Conservation (phyloP, 352 stramenopile species). For the Pythium coloratum region DNA sequence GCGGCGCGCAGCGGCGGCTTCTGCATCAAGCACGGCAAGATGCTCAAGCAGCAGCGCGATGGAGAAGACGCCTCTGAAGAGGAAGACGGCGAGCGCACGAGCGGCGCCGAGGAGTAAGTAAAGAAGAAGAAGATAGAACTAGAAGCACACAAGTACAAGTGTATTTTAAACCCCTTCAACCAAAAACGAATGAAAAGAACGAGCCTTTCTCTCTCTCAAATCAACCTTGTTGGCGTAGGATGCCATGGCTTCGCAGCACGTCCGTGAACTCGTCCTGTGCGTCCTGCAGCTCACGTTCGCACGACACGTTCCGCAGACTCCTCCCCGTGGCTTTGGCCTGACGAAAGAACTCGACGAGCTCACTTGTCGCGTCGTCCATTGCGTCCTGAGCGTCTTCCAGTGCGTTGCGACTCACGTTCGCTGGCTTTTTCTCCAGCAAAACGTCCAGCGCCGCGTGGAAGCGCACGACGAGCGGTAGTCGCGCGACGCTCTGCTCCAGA, state of each 20-base stretch:
- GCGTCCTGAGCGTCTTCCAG: constrained; percentile 51
- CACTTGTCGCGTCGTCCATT: constrained; percentile 28
- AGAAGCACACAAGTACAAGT: not conserved
- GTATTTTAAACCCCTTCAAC: constrained; percentile 7
- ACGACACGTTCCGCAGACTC: constrained; percentile 37
- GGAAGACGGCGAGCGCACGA: constrained; percentile 4
- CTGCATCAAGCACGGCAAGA: constrained; percentile 86
- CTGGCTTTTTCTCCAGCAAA: constrained; percentile 39
- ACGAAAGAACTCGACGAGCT: constrained; percentile 35
- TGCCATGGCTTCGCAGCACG: constrained; percentile 18
- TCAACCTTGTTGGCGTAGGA: not conserved
- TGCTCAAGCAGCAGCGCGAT: constrained; percentile 32
- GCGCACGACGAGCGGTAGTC: constrained; percentile 34
- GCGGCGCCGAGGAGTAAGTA: constrained; percentile 12
- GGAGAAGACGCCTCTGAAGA: constrained; percentile 2
- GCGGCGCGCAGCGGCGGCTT: constrained; percentile 76
- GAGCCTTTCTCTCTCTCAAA: not conserved
- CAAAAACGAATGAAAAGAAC: not conserved
- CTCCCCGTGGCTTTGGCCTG: not conserved
- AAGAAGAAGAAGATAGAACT: constrained; percentile 7
- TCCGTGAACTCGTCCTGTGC: constrained; percentile 38
- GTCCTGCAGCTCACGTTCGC: constrained; percentile 43
- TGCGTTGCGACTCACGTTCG: constrained; percentile 29
- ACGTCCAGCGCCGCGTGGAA: constrained; percentile 45
- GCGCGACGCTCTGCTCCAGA: constrained; percentile 36